Evolutionary conservation across 305 asterid species (phyloP), one percentile per base, ranked within the genome.

Genomic region (Caryopteris hybrid): DNA sequence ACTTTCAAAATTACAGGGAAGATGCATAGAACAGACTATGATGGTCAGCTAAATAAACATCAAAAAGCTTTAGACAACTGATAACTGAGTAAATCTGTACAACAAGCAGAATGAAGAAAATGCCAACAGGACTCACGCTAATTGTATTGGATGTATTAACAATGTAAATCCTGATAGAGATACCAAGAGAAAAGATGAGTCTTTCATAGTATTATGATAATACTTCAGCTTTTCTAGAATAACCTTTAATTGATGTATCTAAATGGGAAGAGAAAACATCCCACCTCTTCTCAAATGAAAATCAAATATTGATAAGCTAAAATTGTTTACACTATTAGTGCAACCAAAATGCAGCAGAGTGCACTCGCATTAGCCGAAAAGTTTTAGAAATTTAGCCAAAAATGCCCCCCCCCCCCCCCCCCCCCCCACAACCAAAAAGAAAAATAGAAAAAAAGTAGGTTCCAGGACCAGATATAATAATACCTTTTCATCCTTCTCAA

Each of bases 401-500:
- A 50, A 33, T 59, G 33, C 39, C 67, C n/a, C n/a, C n/a, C n/a
- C n/a, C n/a, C n/a, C n/a, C n/a, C n/a, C n/a, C n/a, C n/a, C n/a
- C n/a, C n/a, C n/a, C n/a, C n/a, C n/a, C n/a, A n/a, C n/a, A n/a
- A n/a, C n/a, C n/a, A n/a, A n/a, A n/a, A n/a, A n/a, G 55, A 13
- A 31, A 17, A 47, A 36, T 51, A 6, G n/a, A 36, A 34, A 2
- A 38, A 36, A 25, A 53, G 27, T 45, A 50, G 45, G 69, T 53
- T 73, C 60, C 39, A 64, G 55, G 66, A 52, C 66, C 16, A 70
- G 5, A 47, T 18, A 61, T 17, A 64, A 60, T n/a, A 65, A 16
- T 66, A 91, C 98, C 98, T 94, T 94, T 81, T 91, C 99, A 79
- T 94, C 97, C 58, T 69, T 86, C 88, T 89, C 91, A 65, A 94